These are phyloP conservation scores for Ephemerocybe angulata DNA, from an alignment of 768 basidiomycete species.

Conservation along the genomic window DNA sequence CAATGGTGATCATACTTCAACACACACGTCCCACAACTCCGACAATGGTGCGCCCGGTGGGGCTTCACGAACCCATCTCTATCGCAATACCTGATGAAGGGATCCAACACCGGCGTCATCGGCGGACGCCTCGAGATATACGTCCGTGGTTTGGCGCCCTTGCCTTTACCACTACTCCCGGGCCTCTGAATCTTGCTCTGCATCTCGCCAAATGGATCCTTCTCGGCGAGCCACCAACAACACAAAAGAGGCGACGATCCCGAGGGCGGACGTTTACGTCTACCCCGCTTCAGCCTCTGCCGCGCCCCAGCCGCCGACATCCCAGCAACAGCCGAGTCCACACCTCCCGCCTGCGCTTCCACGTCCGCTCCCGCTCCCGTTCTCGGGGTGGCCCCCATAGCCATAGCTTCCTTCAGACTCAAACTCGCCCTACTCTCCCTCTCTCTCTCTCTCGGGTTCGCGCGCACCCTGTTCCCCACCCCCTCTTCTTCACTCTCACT, in stretches of 20 bases:
- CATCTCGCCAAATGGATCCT: too few relatives aligned
- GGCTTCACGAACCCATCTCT: conserved; percentile 69
- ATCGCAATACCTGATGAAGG: conserved; percentile 65
- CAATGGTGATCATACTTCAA: too few relatives aligned
- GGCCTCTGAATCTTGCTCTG: background rate
- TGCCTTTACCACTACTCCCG: background rate
- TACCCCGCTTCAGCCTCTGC: background rate
- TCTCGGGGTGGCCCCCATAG: too few relatives aligned
- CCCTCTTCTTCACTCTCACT: too few relatives aligned
- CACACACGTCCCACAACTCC: conserved; percentile 78
- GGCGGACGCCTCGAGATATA: conserved; percentile 33
- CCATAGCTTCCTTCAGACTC: background rate
- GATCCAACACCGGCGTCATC: conserved; percentile 44
- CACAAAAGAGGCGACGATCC: too few relatives aligned
- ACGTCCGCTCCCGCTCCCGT: background rate
- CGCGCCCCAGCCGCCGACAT: background rate
- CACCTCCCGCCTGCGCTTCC: too few relatives aligned
- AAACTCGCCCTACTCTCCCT: background rate
- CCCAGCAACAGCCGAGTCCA: background rate
- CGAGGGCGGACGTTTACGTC: background rate
- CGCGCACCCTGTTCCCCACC: background rate
- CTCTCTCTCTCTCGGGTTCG: too few relatives aligned
- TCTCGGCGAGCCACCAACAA: background rate
- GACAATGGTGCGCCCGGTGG: conserved; percentile 74
- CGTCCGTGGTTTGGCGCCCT: conserved; percentile 8